These are phyloP conservation scores for Zygoascus biomembranicola DNA, from an alignment of 805 yeast genomes.

Conservation along the genomic window DNA sequence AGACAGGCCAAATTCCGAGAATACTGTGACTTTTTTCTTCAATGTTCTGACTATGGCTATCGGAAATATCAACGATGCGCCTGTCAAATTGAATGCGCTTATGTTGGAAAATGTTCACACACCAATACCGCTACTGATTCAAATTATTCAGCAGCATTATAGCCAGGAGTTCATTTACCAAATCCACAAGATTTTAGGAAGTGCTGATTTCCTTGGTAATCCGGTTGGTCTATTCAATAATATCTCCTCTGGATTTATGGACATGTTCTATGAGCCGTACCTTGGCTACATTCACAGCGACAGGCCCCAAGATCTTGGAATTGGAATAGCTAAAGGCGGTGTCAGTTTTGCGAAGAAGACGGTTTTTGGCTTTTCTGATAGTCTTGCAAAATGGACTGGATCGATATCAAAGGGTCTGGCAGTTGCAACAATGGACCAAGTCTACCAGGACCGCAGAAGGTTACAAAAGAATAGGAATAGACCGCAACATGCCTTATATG, in stretches of 20 bases:
- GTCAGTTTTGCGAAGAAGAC: constrained; percentile 88
- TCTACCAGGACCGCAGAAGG: constrained; percentile 76
- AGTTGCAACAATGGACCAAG: constrained; percentile 78
- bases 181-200: constrained; percentile 84
- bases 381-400: constrained; percentile 87
- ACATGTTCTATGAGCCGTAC: constrained; percentile 94
- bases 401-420: constrained; percentile 91
- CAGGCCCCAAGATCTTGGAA: constrained; percentile 91
- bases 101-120: constrained; percentile 84
- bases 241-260: constrained; percentile 90
- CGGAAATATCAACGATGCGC: constrained; percentile 96
- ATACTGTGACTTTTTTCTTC: constrained; percentile 64
- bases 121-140: constrained; percentile 63
- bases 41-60: constrained; percentile 92
- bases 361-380: constrained; percentile 89
- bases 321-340: constrained; percentile 94
- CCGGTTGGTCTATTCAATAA: constrained; percentile 96
- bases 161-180: constrained; percentile 89
- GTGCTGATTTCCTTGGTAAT: constrained; percentile 93
- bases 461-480: constrained; percentile 55
- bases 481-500: constrained; percentile 79
- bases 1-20: constrained; percentile 51
- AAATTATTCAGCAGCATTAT: constrained; percentile 74
- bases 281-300: constrained; percentile 92
- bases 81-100: constrained; percentile 79